Evolutionary conservation across 306 rosid genomes (phyloP), one percentile per base, ranked within the genome.

Genomic region (Fragaria nilgerrensis): DNA sequence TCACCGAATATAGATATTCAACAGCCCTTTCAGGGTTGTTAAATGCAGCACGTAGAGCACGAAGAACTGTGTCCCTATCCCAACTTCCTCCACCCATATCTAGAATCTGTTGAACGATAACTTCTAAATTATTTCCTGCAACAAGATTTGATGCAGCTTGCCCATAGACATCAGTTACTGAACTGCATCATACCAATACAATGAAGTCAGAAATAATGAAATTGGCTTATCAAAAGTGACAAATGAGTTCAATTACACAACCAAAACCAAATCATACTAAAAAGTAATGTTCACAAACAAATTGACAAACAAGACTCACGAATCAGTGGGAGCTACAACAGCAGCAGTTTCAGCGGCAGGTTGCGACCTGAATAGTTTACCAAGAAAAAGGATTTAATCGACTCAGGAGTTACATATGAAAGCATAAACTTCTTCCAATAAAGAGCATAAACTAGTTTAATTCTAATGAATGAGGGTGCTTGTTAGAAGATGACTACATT

Each of bases 21-120:
- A 94, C 91, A 73, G 98, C 98, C 86, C 98, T 94, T 86, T 94
- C 98, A 49, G 98, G 98, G 84, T 94, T 94, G 81, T 94, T 94
- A 76, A 39, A 94, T 56, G 98, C 98, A 85, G 98, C 96, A 39
- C 97, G 93, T 77, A 94, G 89, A 69, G 98, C 97, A 74, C 95
- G 96, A 39, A 90, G 77, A 78, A 94, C 98, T 20, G 91, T 94
- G 48, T 92, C 98, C 77, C 97, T 86, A 44, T 92, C 97, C 98
- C 98, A 94, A 79, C 87, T 87, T 71, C 97, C 98, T 56, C 97
- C 98, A 41, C 98, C 98, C 89, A 94, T 87, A 70, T 87, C 96
- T 78, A 94, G 88, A 49, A 94, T 92, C 76, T 94, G 97, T 78
- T 94, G 96, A 70, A 94, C 61, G 16, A 89, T 89, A 77, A 70